phyloP scores from a whole-genome alignment of 768 basidiomycete genomes.

The Auricularia sp. region DNA sequence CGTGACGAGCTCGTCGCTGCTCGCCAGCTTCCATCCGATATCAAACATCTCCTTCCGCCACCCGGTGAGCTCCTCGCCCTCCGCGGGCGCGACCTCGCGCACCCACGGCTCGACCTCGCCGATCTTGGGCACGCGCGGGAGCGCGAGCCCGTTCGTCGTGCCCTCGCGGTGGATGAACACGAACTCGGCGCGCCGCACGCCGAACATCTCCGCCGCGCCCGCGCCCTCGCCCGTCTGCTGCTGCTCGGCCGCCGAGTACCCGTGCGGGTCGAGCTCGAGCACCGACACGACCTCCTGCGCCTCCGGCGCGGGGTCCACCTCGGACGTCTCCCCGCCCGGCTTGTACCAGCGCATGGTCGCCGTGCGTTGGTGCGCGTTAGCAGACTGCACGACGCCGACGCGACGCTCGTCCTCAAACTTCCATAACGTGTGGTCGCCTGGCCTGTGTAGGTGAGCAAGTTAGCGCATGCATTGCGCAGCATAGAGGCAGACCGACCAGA shows the following conservation, averaged over 20 bases:
- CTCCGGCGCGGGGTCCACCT: conserved; percentile 32
- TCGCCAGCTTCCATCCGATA: conserved; percentile 51
- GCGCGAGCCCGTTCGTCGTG: conserved; percentile 59
- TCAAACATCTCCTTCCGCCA: conserved; percentile 67
- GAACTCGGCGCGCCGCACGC: conserved; percentile 73
- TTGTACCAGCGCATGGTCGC: conserved; percentile 46
- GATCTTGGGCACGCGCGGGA: conserved; percentile 69
- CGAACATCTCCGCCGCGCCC: conserved; percentile 45
- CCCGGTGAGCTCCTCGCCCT: conserved; percentile 45
- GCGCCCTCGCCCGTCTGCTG: conserved; percentile 30
- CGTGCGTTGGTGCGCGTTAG: conserved; percentile 62
- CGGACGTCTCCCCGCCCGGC: neutral
- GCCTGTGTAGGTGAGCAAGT: conserved; percentile 39
- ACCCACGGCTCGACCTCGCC: conserved; percentile 81
- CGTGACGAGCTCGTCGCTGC: conserved; percentile 25
- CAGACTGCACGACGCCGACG: conserved; percentile 68
- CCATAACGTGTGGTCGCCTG: conserved; percentile 84
- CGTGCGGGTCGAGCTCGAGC: conserved; percentile 84
- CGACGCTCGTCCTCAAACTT: conserved; percentile 59
- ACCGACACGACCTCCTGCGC: conserved; percentile 61
- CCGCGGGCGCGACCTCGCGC: conserved; percentile 37
- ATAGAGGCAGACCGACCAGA: conserved; percentile 42
- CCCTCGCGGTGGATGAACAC: conserved; percentile 70
- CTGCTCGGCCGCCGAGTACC: conserved; percentile 41
- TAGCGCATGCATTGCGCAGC: neutral